Base-by-base conservation (phyloP, 208 protist genomes). In the Wallacemonas collosoma region DNA sequence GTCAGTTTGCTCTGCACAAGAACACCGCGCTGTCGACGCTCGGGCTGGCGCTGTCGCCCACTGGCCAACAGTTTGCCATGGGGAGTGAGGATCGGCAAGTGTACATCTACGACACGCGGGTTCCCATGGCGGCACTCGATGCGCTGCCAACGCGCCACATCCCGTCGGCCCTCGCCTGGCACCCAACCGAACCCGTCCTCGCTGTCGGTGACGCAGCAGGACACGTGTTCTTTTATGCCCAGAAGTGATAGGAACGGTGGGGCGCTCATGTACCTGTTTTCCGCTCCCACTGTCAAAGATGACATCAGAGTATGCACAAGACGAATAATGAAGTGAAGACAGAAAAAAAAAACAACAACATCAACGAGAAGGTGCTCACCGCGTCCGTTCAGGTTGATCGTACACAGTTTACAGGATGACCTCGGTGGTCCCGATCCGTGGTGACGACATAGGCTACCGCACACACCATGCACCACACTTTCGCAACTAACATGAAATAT, bases 1-100 rank as follows among this genome's bases (percentile, higher is more conserved):
- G 91, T 17, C 82, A 89, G 50, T 91, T 93, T 51, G 80, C 92
- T 0, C 82, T 90, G 26, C 92, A 96, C 75, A 79, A 71, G 2
- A 96, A 95, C 73, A 83, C 50, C 41, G 88, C 86, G 9, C 63
- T 90, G 2, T 12, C 76, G 2, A 80, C 84, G 0, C 68, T 95
- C 1, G 92, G 86, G 6, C 61, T 94, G 26, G 80, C 83, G n/a
- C 51, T 94, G 9, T 77, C 81, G 1, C 92, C 89, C 0, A 83
- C 73, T 14, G 90, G 82, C 11, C 64, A 68, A 1, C 61, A 81
- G 47, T 57, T 96, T 4, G 90, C 88, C 1, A 87, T 94, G 44
- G 92, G 86, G 2, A 95, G 92, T 62, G 89, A 96, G 68, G 87
- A 87, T 56, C 79, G 81, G 6, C 38, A 48, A 0, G 82, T 94